Conservation (phyloP, 1,284 basidiomycete species). For the Sparassis latifolia region DNA sequence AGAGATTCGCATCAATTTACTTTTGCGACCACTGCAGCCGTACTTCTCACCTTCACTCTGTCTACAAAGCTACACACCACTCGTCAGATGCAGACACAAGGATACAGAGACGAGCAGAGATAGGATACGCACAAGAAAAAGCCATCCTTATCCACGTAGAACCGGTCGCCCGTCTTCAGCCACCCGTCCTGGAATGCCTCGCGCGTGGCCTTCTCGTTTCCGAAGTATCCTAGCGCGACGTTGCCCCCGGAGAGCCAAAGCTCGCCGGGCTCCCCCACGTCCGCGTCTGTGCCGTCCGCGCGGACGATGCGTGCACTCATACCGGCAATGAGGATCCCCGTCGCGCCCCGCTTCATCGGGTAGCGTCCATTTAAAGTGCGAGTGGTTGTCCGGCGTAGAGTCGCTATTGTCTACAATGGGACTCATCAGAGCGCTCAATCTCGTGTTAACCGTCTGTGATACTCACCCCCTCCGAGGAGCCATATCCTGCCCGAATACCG, state of each 20-base stretch:
- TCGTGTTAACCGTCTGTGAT: background rate
- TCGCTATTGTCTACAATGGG: slow-evolving; percentile 46
- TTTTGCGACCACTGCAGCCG: background rate
- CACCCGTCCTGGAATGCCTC: slow-evolving; percentile 65
- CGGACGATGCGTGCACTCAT: slow-evolving; percentile 55
- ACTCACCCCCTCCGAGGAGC: slow-evolving; percentile 69
- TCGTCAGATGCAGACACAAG: background rate
- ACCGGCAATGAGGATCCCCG: slow-evolving; percentile 57
- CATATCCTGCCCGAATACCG: slow-evolving; percentile 47
- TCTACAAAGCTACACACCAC: slow-evolving; percentile 44
- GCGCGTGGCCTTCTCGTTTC: slow-evolving; percentile 56
- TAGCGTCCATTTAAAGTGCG: slow-evolving; percentile 41
- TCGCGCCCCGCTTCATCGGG: slow-evolving; percentile 32
- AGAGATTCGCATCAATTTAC: background rate
- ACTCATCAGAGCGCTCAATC: background rate
- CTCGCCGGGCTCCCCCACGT: slow-evolving; percentile 56
- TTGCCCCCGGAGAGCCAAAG: slow-evolving; percentile 50
- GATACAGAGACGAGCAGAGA: background rate
- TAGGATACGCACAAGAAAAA: slow-evolving; percentile 51
- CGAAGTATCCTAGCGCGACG: slow-evolving; percentile 62
- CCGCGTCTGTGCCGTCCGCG: slow-evolving; percentile 53
- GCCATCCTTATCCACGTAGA: slow-evolving; percentile 50
- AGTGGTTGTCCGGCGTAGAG: slow-evolving; percentile 38
- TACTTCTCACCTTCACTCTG: slow-evolving; percentile 42
- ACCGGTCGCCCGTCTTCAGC: slow-evolving; percentile 67